Evolutionary conservation across 2,329 filamentous ascomycete genomes (phyloP).

Genomic region (Ceratocystis ficicola): DNA sequence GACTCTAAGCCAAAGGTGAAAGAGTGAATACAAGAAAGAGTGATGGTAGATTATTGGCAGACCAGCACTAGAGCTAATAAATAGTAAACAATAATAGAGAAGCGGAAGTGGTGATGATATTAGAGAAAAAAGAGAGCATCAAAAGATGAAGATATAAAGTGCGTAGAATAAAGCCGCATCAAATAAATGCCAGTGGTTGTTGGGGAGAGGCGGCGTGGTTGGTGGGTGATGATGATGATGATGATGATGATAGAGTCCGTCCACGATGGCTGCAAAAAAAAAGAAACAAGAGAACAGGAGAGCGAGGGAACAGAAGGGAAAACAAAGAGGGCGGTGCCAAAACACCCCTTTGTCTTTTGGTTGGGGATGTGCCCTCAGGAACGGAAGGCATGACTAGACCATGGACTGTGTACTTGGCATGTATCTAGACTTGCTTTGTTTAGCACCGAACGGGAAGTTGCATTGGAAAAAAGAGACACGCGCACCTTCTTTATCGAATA

Average conservation of each 20-base stretch:
- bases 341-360: background rate
- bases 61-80: background rate
- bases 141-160: slow-evolving; percentile 4
- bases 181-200: slow-evolving; percentile 1
- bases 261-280: background rate
- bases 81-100: slow-evolving; percentile 15
- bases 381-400: background rate
- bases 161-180: background rate
- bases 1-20: background rate
- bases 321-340: background rate
- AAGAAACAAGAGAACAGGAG: background rate
- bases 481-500: background rate
- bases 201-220: background rate
- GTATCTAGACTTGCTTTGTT: background rate
- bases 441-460: background rate
- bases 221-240: slow-evolving; percentile 6
- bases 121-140: slow-evolving; percentile 9
- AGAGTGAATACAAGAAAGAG: background rate
- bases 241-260: slow-evolving; percentile 9
- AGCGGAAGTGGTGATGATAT: slow-evolving; percentile 5
- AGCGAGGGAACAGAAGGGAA: background rate
- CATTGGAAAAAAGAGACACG: background rate
- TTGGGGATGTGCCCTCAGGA: slow-evolving; percentile 4
- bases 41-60: background rate
- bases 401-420: background rate